These are phyloP conservation scores for Talaromyces trachyspermus DNA, from an alignment of 495 filamentous ascomycete genomes.

Conservation along the genomic window DNA sequence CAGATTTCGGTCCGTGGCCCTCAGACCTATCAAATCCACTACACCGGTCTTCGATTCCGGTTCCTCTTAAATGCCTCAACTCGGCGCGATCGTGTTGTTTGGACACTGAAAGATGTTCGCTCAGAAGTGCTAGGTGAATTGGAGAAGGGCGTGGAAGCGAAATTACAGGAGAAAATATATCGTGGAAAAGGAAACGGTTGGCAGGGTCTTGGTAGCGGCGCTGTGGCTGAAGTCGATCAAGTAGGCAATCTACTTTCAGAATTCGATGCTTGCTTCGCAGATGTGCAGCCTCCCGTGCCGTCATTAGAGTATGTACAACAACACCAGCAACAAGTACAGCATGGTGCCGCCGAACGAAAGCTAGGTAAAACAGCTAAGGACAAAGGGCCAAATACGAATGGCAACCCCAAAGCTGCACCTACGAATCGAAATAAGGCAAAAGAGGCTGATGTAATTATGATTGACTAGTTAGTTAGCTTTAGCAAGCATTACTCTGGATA, in stretches of 20 bases:
- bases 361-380: background rate
- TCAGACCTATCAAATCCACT: conserved; percentile 37
- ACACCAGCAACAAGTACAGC: background rate
- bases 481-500: conserved; percentile 2
- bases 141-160: conserved; percentile 11
- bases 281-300: conserved; percentile 4
- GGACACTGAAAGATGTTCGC: conserved; percentile 34
- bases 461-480: conserved; percentile 12
- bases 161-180: conserved; percentile 27
- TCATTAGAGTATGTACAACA: too few species aligned
- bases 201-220: conserved; percentile 41
- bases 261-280: conserved; percentile 24
- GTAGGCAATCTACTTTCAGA: conserved; percentile 35
- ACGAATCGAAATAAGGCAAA: background rate
- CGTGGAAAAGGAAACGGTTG: conserved; percentile 40
- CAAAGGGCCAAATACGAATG: background rate
- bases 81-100: conserved; percentile 27
- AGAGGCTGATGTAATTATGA: conserved; percentile 10
- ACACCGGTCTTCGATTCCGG: conserved; percentile 26
- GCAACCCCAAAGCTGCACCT: background rate
- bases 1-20: conserved; percentile 36
- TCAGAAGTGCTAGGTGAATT: conserved; percentile 12
- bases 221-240: conserved; percentile 28
- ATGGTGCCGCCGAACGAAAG: background rate
- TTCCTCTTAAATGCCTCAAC: conserved; percentile 29